These are phyloP conservation scores for Protomyces arabidopsidicola DNA, from an alignment of 1,139 yeast species.

Conservation along the genomic window DNA sequence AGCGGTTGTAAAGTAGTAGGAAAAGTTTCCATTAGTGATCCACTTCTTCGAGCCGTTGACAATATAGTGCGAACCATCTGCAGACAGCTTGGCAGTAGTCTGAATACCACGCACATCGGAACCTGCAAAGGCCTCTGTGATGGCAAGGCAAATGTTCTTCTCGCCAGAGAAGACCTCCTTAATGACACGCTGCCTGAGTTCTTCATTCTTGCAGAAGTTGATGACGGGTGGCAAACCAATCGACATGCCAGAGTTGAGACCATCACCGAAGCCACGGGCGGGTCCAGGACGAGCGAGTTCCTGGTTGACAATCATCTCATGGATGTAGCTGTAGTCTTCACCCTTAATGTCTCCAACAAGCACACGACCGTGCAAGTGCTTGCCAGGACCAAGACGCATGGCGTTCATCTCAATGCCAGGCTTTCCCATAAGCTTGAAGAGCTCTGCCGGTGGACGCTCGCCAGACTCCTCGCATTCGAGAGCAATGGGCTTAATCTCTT, in stretches of 20 bases:
- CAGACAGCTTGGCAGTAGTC: constrained; percentile 42
- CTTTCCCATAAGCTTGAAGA: constrained; percentile 35
- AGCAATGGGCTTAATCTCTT: constrained; percentile 41
- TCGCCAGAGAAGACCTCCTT: constrained; percentile 40
- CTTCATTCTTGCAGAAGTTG: constrained; percentile 38
- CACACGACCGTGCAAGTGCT: constrained; percentile 52
- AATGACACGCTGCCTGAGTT: constrained; percentile 40
- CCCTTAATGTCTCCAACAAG: constrained; percentile 77
- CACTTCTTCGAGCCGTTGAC: constrained; percentile 47
- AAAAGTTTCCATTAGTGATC: constrained; percentile 40
- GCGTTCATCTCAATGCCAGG: constrained; percentile 40
- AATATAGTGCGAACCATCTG: constrained; percentile 40
- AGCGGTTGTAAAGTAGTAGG: constrained; percentile 45
- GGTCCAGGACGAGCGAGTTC: constrained; percentile 44
- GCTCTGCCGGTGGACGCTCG: constrained; percentile 25
- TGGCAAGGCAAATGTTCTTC: constrained; percentile 43
- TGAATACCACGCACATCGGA: constrained; percentile 46
- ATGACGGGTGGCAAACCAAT: constrained; percentile 44
- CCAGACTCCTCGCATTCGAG: constrained; percentile 44
- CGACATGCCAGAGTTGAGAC: constrained; percentile 41
- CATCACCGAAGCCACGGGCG: constrained; percentile 43
- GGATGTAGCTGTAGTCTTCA: constrained; percentile 89
- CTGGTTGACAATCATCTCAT: constrained; percentile 67
- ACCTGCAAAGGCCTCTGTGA: constrained; percentile 43
- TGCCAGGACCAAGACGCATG: constrained; percentile 45